Evolutionary conservation across 176 grass and related monocot genomes (phyloP).

Genomic region (Poa pratensis): DNA sequence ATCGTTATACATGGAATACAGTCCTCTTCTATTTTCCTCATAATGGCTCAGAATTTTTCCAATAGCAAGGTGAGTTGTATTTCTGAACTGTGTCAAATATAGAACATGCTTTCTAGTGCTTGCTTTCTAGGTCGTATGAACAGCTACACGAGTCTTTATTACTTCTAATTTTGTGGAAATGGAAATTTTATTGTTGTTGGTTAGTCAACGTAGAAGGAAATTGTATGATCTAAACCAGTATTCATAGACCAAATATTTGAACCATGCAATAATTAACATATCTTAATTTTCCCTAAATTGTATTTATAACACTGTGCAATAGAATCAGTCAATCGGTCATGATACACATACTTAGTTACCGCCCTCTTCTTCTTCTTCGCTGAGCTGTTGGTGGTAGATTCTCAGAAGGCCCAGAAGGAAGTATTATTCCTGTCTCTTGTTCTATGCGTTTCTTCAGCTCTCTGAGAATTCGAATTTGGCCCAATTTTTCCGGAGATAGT

Average conservation of each 20-base stretch:
- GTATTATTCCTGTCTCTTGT: slow-evolving; percentile 60
- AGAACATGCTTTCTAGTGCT: neutral
- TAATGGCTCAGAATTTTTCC: neutral
- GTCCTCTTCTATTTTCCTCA: neutral
- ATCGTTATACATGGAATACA: neutral
- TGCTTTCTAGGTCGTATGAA: neutral
- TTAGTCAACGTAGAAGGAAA: neutral
- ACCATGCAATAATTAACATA: neutral
- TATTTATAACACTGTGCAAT: neutral
- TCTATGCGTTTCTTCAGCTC: slow-evolving; percentile 85
- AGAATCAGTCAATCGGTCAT: slow-evolving; percentile 25
- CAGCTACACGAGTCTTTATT: neutral
- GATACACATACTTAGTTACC: slow-evolving; percentile 15
- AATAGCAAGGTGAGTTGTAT: neutral
- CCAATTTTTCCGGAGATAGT: slow-evolving; percentile 84
- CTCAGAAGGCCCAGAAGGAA: slow-evolving; percentile 84
- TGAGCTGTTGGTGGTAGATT: slow-evolving; percentile 89
- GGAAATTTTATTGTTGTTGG: neutral
- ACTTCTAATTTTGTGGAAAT: neutral
- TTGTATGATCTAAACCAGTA: neutral
- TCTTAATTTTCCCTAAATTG: neutral
- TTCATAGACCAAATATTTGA: neutral
- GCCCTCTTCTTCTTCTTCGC: slow-evolving; percentile 39
- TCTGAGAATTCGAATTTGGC: slow-evolving; percentile 81
- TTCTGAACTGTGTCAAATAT: neutral